Conservation (phyloP, 345 rosid species). For the Murraya koenigii region DNA sequence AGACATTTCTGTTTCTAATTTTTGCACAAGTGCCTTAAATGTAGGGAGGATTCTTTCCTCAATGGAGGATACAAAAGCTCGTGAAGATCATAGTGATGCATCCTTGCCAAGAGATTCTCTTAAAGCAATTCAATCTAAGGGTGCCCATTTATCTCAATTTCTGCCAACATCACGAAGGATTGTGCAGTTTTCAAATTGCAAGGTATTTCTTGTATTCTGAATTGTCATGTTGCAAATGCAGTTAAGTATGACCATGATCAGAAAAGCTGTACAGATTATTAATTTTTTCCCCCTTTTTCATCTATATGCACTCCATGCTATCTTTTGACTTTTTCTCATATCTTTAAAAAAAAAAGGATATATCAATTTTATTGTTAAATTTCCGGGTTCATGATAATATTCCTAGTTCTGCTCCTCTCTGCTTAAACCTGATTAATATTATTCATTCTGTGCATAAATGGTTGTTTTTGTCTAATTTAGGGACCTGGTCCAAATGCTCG, state of each 20-base stretch:
- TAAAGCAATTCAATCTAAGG: slow-evolving; percentile 23
- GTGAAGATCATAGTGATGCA: slow-evolving; percentile 31
- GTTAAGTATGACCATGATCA: neutral
- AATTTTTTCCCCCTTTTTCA: neutral
- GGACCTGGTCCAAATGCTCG: slow-evolving; percentile 88
- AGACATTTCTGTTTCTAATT: slow-evolving; percentile 4
- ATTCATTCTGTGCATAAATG: neutral
- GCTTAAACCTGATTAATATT: neutral
- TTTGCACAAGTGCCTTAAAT: slow-evolving; percentile 10
- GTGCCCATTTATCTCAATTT: slow-evolving; percentile 63
- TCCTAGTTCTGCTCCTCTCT: neutral
- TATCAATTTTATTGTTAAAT: neutral
- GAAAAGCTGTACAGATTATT: neutral
- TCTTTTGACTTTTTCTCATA: neutral
- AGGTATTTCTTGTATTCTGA: slow-evolving; percentile 41
- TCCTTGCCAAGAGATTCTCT: slow-evolving; percentile 29
- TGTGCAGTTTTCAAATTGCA: slow-evolving; percentile 94
- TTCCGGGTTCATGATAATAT: neutral
- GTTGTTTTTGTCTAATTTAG: slow-evolving; percentile 32
- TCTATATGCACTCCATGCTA: neutral
- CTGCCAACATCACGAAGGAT: slow-evolving; percentile 92
- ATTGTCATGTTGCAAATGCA: neutral
- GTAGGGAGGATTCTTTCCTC: slow-evolving; percentile 83
- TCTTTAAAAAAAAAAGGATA: neutral
- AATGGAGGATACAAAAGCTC: slow-evolving; percentile 36